Evolutionary conservation across 345 rosid species (phyloP), one percentile per base, ranked within the genome.

Genomic region (Bruguiera gymnorhiza): DNA sequence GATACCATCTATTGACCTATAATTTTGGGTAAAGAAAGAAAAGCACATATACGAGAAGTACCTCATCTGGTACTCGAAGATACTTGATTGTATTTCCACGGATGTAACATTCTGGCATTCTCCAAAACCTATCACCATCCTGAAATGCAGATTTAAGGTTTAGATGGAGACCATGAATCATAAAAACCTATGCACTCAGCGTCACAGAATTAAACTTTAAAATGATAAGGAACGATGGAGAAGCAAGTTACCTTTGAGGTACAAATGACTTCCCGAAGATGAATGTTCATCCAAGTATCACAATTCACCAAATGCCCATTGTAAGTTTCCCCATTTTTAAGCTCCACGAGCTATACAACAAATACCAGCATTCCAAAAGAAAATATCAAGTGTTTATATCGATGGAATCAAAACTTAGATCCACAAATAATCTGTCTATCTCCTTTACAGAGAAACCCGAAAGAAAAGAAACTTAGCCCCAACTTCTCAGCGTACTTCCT

Each of bases 91-190:
- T 95, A 81, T 95, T 95, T 50, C 99, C 99, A 30, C 97, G 97
- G 61, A 95, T 92, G 70, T 95, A 95, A 87, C 99, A 95, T 77
- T 95, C 99, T 9, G 98, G 99, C 98, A 95, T 95, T 46, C 97
- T 83, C 99, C 99, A 95, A 92, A 92, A 95, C 65, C 97, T 82
- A 80, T 95, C 97, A 73, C 99, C 99, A 67, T 95, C 99, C 99
- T 95, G 75, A 67, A 80, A 48, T 9, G 63, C 13, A 63, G 65
- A 65, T 68, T 11, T 13, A 56, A 73, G 46, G 26, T n/a, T 43
- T 13, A 43, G 50, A 43, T 43, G 5, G 18, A 15, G 50, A 43
- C 16, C 50, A 43, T 2, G 5, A 43, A 3, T 43, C 50, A 43
- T 13, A 43, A 43, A 43, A 43, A 54, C 39, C 62, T 27, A 63